These are phyloP conservation scores for Metarhizium robertsii DNA, from an alignment of 2,329 filamentous ascomycete species.

Conservation along the genomic window DNA sequence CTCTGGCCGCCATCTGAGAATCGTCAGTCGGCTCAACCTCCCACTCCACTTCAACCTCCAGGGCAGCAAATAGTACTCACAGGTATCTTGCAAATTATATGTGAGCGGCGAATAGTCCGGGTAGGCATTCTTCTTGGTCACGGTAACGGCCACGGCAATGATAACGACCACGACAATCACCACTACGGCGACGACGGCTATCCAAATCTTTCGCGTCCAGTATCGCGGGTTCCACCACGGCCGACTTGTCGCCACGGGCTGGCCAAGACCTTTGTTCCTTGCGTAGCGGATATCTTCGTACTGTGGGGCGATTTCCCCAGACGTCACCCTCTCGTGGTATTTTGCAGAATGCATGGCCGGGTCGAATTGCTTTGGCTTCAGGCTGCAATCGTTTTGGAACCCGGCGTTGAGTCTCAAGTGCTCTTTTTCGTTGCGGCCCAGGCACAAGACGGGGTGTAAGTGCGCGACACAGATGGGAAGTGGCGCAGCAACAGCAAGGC, in stretches of 20 bases:
- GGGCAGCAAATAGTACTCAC: conserved; percentile 22
- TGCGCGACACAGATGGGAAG: no score
- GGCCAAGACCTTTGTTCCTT: conserved; percentile 11
- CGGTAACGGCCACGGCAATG: conserved; percentile 34
- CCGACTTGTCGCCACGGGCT: conserved; percentile 15
- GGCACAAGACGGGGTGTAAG: no score
- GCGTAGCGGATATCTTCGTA: conserved; percentile 20
- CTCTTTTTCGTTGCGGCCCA: no score
- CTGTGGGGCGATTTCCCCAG: conserved; percentile 14
- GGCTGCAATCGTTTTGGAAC: no score
- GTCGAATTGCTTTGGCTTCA: background rate
- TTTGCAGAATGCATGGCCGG: background rate
- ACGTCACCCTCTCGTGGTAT: conserved; percentile 10
- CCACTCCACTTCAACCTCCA: background rate
- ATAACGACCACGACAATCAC: conserved; percentile 39
- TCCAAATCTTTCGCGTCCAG: conserved; percentile 46
- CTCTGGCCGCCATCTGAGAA: conserved; percentile 33
- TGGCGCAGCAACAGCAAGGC: no score
- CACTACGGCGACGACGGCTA: conserved; percentile 27
- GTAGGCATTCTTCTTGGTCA: conserved; percentile 31
- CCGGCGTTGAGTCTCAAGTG: no score
- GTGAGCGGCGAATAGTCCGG: conserved; percentile 37
- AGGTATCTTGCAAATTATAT: conserved; percentile 40
- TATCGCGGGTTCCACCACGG: conserved; percentile 37
- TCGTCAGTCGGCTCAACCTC: background rate